phyloP scores from a whole-genome alignment of 2,329 filamentous ascomycete species.

The Fusarium tanahbumbuense region DNA sequence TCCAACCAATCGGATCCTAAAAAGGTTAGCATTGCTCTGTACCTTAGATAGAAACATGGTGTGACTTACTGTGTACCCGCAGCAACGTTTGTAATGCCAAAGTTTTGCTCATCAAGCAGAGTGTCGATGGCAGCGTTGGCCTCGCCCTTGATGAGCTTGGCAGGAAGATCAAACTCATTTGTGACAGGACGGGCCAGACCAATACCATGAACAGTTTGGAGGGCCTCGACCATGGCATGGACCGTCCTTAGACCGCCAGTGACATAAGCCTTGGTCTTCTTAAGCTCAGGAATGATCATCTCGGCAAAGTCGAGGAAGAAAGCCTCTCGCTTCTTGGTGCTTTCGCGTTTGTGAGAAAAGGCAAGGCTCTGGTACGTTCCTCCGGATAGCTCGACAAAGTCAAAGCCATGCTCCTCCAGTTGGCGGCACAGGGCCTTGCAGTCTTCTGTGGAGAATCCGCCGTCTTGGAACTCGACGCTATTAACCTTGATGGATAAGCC shows the following conservation, averaged over 20 bases:
- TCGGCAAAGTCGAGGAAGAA: conserved; percentile 73
- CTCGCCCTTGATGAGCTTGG: conserved; percentile 44
- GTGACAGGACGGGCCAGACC: conserved; percentile 60
- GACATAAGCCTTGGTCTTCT: conserved; percentile 67
- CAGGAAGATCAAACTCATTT: conserved; percentile 44
- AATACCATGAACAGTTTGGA: conserved; percentile 68
- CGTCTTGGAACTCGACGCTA: conserved; percentile 65
- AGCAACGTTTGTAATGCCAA: conserved; percentile 51
- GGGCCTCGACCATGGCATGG: conserved; percentile 67
- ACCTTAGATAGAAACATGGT: fast-evolving
- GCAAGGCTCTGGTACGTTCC: conserved; percentile 68
- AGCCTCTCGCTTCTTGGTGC: conserved; percentile 65
- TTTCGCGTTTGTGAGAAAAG: conserved; percentile 64
- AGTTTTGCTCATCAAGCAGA: conserved; percentile 62
- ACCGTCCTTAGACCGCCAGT: conserved; percentile 69
- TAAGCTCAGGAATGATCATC: conserved; percentile 57
- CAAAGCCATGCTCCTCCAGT: conserved; percentile 62
- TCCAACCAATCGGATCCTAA: conserved; percentile 49
- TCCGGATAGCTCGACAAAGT: conserved; percentile 70
- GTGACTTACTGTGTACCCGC: conserved; percentile 50
- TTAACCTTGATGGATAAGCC: conserved; percentile 69
- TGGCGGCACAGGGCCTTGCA: conserved; percentile 59
- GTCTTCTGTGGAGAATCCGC: conserved; percentile 65
- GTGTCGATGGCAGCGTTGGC: conserved; percentile 61
- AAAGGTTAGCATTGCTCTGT: neutral